phyloP scores from a whole-genome alignment of 495 filamentous ascomycete species.

The Hypoxylon subgilvum region DNA sequence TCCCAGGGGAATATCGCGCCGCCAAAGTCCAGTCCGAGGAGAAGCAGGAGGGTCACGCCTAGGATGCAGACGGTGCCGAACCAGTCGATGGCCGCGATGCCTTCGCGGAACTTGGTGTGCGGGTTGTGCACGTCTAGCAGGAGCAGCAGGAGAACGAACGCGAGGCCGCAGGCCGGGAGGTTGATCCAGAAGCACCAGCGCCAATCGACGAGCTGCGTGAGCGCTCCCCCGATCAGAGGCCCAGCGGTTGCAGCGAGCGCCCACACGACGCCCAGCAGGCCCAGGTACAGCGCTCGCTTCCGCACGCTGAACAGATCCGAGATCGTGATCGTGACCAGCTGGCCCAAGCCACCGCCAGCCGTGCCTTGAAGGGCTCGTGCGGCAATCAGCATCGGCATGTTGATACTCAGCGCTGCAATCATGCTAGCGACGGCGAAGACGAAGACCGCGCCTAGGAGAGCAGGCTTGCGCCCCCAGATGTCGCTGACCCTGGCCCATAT shows the following conservation, averaged over 20 bases:
- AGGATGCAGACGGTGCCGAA: conserved; percentile 63
- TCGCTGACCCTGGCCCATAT: conserved; percentile 61
- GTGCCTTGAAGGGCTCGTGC: conserved; percentile 76
- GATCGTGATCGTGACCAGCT: conserved; percentile 75
- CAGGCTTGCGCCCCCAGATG: conserved; percentile 79
- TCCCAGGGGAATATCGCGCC: conserved; percentile 70
- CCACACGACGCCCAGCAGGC: conserved; percentile 65
- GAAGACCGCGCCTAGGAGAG: conserved; percentile 67
- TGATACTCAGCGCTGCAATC: conserved; percentile 67
- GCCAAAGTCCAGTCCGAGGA: conserved; percentile 76
- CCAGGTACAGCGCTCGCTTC: conserved; percentile 38
- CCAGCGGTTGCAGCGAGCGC: conserved; percentile 70
- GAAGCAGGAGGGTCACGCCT: conserved; percentile 70
- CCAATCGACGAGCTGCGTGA: conserved; percentile 54
- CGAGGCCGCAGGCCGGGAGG: conserved; percentile 58
- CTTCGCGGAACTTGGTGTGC: conserved; percentile 58
- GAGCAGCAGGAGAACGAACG: conserved; percentile 60
- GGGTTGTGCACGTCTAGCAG: conserved; percentile 68
- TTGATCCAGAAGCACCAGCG: too few species aligned
- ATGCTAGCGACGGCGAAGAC: conserved; percentile 70
- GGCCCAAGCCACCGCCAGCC: conserved; percentile 77
- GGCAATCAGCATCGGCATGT: conserved; percentile 72
- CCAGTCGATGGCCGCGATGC: conserved; percentile 58
- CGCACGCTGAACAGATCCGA: conserved; percentile 63
- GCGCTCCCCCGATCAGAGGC: conserved; percentile 72